Evolutionary conservation across 345 rosid genomes (phyloP), one percentile per base, ranked within the genome.

Genomic region (Bruguiera parviflora): DNA sequence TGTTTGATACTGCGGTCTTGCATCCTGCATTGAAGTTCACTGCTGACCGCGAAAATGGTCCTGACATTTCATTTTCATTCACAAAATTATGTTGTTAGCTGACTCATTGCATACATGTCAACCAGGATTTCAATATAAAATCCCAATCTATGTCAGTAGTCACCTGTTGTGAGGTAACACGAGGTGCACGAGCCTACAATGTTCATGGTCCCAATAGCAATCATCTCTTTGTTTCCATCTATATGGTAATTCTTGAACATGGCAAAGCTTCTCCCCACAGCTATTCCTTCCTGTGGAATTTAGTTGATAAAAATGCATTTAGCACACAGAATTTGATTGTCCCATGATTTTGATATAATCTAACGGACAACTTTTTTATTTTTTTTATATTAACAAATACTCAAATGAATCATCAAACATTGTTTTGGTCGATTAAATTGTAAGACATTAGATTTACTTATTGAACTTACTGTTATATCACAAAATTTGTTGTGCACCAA

Each of bases 201-300:
- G 79, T 95, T 95, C 99, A 95, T 95, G 79, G 84, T 69, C 29
- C 99, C 99, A 59, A 95, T 77, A 5, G 98, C 99, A 25, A 95
- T 84, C 99, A 95, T 95, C 74, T 95, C 99, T 73, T 92, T 95
- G 88, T 95, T 95, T 0, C 99, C 97, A 70, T 95, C 98, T 43
- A 89, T 86, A 75, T 95, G 88, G 78, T 92, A 95, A 80, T 88
- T 85, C 75, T 90, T 95, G 81, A 84, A 84, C 88, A 89, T 85
- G 16, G 99, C 92, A 76, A 95, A 95, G 59, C 94, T 90, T 81
- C 98, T 90, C 22, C 96, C 99, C 0, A 95, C 98, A 0, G 98
- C 99, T 28, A 90, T 82, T 58, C 98, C 99, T 87, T 95, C 99
- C 99, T 95, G 83, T 15, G 49, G 18, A 43, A 43, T 43, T 43